phyloP scores from a whole-genome alignment of 345 rosid genomes.

The Passiflora organensis region DNA sequence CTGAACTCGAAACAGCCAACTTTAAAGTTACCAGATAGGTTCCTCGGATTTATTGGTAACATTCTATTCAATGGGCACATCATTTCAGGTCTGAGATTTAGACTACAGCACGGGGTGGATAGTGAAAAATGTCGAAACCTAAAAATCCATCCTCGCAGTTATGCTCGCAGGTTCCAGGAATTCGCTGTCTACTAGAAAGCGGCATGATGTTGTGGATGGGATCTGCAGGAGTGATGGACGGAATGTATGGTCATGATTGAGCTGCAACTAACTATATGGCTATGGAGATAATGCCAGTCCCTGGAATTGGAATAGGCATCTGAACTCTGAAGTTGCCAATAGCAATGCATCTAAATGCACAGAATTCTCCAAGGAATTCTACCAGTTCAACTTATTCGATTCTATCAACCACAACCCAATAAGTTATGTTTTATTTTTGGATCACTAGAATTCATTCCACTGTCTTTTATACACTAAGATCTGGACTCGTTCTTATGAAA shows the following conservation, averaged over 20 bases:
- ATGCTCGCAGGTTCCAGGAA: too few relatives aligned
- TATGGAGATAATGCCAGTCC: too few relatives aligned
- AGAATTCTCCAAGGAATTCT: slow-evolving; percentile 9
- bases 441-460: too few relatives aligned
- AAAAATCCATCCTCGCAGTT: too few relatives aligned
- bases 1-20: slow-evolving; percentile 13
- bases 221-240: too few relatives aligned
- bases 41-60: slow-evolving; percentile 4
- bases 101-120: too few relatives aligned
- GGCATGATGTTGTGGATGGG: too few relatives aligned
- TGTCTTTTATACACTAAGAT: slow-evolving; percentile 5
- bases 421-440: too few relatives aligned
- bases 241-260: too few relatives aligned
- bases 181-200: too few relatives aligned
- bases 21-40: background rate
- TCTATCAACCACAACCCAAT: slow-evolving; percentile 14
- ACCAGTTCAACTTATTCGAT: slow-evolving; percentile 21
- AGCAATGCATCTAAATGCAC: slow-evolving; percentile 30
- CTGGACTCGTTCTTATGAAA: background rate
- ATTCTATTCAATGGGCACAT: background rate
- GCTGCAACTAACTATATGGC: too few relatives aligned
- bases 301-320: slow-evolving; percentile 27
- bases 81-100: slow-evolving; percentile 1
- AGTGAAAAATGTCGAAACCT: too few relatives aligned
- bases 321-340: slow-evolving; percentile 16